Percentiles rank a stretch among this genome's conserved stretches.
phyloP scores from a whole-genome alignment of 768 basidiomycete species.

The Neoboletus brunneissimus region DNA sequence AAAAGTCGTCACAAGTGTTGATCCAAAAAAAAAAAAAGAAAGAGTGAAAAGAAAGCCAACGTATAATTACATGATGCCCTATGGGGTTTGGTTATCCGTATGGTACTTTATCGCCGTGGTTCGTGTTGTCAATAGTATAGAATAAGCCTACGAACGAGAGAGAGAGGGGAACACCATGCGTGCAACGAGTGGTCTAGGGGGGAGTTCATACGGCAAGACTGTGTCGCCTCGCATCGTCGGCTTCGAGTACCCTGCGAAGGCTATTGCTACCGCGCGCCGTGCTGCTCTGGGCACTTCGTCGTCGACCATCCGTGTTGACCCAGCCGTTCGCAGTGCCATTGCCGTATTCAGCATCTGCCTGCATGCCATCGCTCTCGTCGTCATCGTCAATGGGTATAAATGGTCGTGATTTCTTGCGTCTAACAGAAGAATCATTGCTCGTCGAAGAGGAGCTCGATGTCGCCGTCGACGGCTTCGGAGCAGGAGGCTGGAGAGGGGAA shows the following conservation, averaged over 20 bases:
- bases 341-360: constrained; percentile 67
- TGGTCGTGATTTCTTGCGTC: constrained; percentile 54
- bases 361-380: constrained; percentile 63
- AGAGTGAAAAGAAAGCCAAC: neutral
- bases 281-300: constrained; percentile 37
- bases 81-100: constrained; percentile 22
- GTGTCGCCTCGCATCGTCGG: constrained; percentile 58
- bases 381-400: constrained; percentile 46
- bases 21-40: constrained; percentile 1
- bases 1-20: constrained; percentile 16
- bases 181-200: constrained; percentile 8
- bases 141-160: constrained; percentile 32
- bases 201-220: constrained; percentile 54
- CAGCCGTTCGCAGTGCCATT: constrained; percentile 41
- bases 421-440: constrained; percentile 30
- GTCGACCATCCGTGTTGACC: constrained; percentile 57
- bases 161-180: constrained; percentile 12
- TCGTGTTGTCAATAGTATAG: constrained; percentile 33
- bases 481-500: constrained; percentile 30
- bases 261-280: constrained; percentile 21
- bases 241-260: constrained; percentile 37
- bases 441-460: constrained; percentile 34
- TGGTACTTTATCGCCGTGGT: constrained; percentile 17
- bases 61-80: constrained; percentile 30
- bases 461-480: constrained; percentile 36